These are phyloP conservation scores for Penicillium sp. DNA, from an alignment of 2,329 filamentous ascomycete genomes.

Conservation along the genomic window DNA sequence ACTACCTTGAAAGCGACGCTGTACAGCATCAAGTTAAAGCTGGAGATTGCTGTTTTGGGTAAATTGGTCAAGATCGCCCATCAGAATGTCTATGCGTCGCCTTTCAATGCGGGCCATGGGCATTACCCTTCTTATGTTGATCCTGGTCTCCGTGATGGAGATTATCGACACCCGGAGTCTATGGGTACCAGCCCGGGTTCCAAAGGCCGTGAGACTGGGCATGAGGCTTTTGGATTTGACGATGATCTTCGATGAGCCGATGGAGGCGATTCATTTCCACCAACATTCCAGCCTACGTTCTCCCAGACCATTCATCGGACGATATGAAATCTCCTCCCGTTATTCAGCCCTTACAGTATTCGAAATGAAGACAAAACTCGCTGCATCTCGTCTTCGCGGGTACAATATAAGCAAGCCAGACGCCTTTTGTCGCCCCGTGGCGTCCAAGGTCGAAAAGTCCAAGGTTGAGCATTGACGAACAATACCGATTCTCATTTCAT, in stretches of 20 bases:
- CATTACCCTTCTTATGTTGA: conserved; percentile 28
- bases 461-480: no score
- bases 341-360: neutral
- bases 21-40: conserved; percentile 47
- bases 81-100: conserved; percentile 27
- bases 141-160: conserved; percentile 16
- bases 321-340: neutral
- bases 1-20: conserved; percentile 42
- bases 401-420: neutral
- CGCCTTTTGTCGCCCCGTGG: neutral
- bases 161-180: conserved; percentile 19
- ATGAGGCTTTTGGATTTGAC: conserved; percentile 17
- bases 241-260: conserved; percentile 6
- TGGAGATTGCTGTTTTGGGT: conserved; percentile 58
- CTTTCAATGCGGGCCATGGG: conserved; percentile 11
- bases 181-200: conserved; percentile 15
- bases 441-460: neutral
- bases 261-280: neutral
- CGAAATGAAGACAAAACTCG: no score
- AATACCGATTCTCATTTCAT: no score
- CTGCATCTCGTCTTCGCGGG: neutral
- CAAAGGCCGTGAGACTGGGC: conserved; percentile 19
- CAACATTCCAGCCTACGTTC: neutral
- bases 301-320: neutral
- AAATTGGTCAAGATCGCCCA: conserved; percentile 42